These are phyloP conservation scores for Tylopilus plumbeoviolaceoides DNA, from an alignment of 768 basidiomycete species.

Conservation along the genomic window DNA sequence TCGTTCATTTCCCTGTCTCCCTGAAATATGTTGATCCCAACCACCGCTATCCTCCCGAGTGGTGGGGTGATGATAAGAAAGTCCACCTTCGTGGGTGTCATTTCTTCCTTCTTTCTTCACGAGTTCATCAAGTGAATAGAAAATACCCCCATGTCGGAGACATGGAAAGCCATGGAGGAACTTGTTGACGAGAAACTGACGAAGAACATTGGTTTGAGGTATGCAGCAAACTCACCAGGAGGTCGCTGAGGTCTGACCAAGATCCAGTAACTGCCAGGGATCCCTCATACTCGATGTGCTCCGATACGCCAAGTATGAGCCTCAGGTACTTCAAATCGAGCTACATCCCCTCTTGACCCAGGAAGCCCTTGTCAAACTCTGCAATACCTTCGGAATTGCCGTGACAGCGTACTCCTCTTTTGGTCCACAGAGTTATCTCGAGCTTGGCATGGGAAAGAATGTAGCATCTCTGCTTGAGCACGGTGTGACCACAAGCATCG, in stretches of 20 bases:
- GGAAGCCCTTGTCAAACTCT: conserved; percentile 41
- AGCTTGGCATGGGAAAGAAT: conserved; percentile 58
- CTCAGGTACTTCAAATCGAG: conserved; percentile 59
- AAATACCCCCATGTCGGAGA: conserved; percentile 72
- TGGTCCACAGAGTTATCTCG: conserved; percentile 54
- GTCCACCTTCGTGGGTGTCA: conserved; percentile 53
- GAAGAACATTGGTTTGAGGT: conserved; percentile 81
- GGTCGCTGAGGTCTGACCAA: background rate
- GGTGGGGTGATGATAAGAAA: conserved; percentile 71
- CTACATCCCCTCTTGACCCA: conserved; percentile 55
- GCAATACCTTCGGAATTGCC: conserved; percentile 43
- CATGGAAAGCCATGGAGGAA: conserved; percentile 80
- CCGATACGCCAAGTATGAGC: conserved; percentile 67
- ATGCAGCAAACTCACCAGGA: conserved; percentile 4
- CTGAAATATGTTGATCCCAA: conserved; percentile 75
- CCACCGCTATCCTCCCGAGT: conserved; percentile 78
- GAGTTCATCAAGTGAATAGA: conserved; percentile 32
- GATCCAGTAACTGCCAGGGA: conserved; percentile 66
- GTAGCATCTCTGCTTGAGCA: conserved; percentile 52
- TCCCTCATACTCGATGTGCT: conserved; percentile 70
- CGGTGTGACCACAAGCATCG: conserved; percentile 40
- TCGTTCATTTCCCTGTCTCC: conserved; percentile 84
- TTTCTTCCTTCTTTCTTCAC: background rate
- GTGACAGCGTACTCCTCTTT: conserved; percentile 57
- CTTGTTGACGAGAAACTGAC: conserved; percentile 66